phyloP scores from a whole-genome alignment of 106 monocot genomes.

The Alisma plantagoaquatica region DNA sequence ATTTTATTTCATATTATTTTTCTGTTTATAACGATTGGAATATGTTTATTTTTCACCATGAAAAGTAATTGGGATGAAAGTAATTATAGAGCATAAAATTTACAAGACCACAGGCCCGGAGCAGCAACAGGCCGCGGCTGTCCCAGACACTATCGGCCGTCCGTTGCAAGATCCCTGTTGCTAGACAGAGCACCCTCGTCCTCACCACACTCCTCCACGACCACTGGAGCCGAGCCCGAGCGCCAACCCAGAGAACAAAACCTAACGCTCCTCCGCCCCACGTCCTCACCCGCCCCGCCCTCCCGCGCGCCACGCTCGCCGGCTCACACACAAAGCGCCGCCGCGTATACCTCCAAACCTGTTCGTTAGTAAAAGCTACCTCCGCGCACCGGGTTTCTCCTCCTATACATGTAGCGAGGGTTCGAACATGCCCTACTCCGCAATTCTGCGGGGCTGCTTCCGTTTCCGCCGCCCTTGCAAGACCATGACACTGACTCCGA shows the following conservation, averaged over 20 bases:
- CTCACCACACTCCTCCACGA: neutral
- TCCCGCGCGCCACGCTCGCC: neutral
- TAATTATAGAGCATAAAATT: too few relatives aligned
- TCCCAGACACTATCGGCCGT: neutral
- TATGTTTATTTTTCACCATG: neutral
- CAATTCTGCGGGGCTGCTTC: slow-evolving; percentile 27
- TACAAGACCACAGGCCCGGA: neutral
- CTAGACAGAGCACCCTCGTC: too few relatives aligned
- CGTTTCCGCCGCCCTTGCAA: slow-evolving; percentile 21
- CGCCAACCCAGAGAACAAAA: neutral
- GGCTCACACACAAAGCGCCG: neutral
- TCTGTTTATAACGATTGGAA: too few relatives aligned
- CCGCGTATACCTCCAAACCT: too few relatives aligned
- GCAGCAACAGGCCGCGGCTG: neutral
- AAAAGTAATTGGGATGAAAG: too few relatives aligned
- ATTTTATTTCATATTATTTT: too few relatives aligned
- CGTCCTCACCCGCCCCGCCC: neutral
- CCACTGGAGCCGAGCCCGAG: neutral
- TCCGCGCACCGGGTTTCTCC: too few relatives aligned
- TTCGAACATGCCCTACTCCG: slow-evolving; percentile 36
- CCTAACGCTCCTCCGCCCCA: neutral
- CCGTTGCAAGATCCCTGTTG: too few relatives aligned
- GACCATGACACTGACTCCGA: slow-evolving; percentile 19
- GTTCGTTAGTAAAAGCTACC: too few relatives aligned
- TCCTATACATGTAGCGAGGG: slow-evolving; percentile 11